These are phyloP conservation scores for Bathelium albidoporum DNA, from an alignment of 495 filamentous ascomycete species.

Conservation along the genomic window DNA sequence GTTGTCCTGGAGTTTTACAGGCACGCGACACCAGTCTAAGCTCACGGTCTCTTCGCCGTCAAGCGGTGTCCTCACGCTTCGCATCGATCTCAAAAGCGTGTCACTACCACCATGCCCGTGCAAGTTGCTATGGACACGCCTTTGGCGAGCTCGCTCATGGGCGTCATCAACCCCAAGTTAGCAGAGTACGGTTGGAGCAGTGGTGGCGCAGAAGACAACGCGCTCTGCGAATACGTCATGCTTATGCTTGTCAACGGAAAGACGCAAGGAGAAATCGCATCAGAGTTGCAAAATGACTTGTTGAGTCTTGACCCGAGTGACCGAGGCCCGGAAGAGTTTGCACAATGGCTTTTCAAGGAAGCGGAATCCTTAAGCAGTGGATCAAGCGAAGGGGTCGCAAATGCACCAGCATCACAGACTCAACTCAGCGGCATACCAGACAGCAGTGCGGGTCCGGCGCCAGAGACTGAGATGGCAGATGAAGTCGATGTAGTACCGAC, in stretches of 20 bases:
- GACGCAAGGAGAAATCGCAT: constrained; percentile 46
- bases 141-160: constrained; percentile 67
- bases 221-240: constrained; percentile 90
- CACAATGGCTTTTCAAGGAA: constrained; percentile 84
- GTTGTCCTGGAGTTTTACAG: background rate
- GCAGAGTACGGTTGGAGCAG: constrained; percentile 78
- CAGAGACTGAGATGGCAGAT: constrained; percentile 66
- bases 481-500: constrained; percentile 29
- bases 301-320: constrained; percentile 75
- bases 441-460: constrained; percentile 14
- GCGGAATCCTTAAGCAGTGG: constrained; percentile 54
- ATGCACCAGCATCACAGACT: constrained; percentile 7
- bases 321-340: constrained; percentile 69
- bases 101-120: background rate
- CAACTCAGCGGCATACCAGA: constrained; percentile 13
- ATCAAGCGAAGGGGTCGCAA: constrained; percentile 6
- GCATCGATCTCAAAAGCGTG: background rate
- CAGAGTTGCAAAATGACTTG: constrained; percentile 81
- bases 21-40: background rate
- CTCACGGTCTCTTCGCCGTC: background rate
- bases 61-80: background rate
- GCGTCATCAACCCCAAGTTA: constrained; percentile 74
- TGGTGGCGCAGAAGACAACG: constrained; percentile 64
- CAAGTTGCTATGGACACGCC: constrained; percentile 56
- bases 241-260: constrained; percentile 75